Conservation (phyloP, 441 rosid genomes). For the Rhodomyrtus psidioides region DNA sequence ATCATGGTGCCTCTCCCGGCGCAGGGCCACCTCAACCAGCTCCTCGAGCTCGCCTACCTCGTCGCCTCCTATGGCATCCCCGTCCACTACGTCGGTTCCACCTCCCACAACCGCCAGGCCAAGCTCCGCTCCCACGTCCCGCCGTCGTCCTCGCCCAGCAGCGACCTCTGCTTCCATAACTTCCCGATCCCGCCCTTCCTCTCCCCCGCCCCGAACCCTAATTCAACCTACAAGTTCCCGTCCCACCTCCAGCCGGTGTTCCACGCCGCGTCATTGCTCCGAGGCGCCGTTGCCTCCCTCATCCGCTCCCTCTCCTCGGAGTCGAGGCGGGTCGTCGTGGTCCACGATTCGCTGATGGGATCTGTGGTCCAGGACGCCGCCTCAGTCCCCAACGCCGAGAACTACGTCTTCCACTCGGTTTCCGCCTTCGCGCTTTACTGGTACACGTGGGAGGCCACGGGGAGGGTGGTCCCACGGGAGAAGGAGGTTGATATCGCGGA, state of each 20-base stretch:
- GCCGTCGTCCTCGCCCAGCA: conserved; percentile 7
- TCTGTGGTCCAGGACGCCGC: conserved; percentile 31
- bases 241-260: conserved; percentile 39
- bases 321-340: conserved; percentile 25
- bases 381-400: conserved; percentile 24
- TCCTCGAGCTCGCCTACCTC: conserved; percentile 36
- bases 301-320: conserved; percentile 21
- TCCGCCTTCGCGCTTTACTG: conserved; percentile 29
- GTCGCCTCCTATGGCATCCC: conserved; percentile 26
- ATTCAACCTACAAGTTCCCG: conserved; percentile 34
- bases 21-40: conserved; percentile 50
- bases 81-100: conserved; percentile 30
- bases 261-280: conserved; percentile 24
- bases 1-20: conserved; percentile 56
- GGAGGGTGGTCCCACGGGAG: background rate
- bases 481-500: background rate
- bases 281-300: conserved; percentile 18
- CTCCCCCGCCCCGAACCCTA: conserved; percentile 32
- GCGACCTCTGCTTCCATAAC: conserved; percentile 31
- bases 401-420: conserved; percentile 34
- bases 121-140: conserved; percentile 26
- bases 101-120: conserved; percentile 45
- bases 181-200: conserved; percentile 25
- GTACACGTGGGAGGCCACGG: conserved; percentile 9
- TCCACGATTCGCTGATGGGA: conserved; percentile 45